phyloP scores from a whole-genome alignment of 2,329 filamentous ascomycete genomes.

The Colletotrichum sansevieriae region DNA sequence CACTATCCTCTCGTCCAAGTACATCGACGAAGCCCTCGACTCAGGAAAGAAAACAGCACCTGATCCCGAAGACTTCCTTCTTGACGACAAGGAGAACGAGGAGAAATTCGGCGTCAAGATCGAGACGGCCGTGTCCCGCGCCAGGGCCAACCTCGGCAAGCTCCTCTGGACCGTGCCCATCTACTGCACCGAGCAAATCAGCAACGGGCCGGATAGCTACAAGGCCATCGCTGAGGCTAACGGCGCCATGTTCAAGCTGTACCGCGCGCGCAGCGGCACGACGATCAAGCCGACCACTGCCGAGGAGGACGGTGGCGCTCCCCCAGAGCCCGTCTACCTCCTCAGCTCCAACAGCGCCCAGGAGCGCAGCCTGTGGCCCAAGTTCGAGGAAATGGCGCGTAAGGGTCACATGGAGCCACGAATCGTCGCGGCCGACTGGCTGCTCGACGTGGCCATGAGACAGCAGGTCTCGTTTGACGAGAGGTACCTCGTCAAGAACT shows the following conservation, averaged over 20 bases:
- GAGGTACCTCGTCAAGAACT: conserved; percentile 68
- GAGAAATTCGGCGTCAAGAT: conserved; percentile 78
- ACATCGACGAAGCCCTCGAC: conserved; percentile 82
- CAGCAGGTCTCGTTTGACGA: conserved; percentile 81
- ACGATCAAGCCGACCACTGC: conserved; percentile 73
- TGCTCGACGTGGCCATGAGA: conserved; percentile 89
- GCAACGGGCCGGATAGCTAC: conserved; percentile 86
- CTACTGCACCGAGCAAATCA: conserved; percentile 85
- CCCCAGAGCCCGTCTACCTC: conserved; percentile 83
- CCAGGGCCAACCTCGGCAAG: conserved; percentile 80
- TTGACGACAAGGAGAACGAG: conserved; percentile 82
- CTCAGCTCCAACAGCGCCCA: conserved; percentile 76
- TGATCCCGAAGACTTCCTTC: conserved; percentile 72
- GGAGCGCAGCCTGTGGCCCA: conserved; percentile 82
- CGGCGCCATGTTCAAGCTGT: conserved; percentile 84
- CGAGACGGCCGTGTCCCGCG: conserved; percentile 75
- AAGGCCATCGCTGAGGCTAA: conserved; percentile 89
- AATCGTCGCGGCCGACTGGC: conserved; percentile 89
- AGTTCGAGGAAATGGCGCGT: conserved; percentile 83
- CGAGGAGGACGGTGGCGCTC: conserved; percentile 71
- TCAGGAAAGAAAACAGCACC: conserved; percentile 69
- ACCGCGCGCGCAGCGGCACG: conserved; percentile 78
- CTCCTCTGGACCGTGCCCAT: conserved; percentile 83
- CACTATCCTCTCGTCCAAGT: conserved; percentile 80
- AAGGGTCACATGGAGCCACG: conserved; percentile 84